Conservation (phyloP, 805 yeast genomes). For the Candida quercuum region DNA sequence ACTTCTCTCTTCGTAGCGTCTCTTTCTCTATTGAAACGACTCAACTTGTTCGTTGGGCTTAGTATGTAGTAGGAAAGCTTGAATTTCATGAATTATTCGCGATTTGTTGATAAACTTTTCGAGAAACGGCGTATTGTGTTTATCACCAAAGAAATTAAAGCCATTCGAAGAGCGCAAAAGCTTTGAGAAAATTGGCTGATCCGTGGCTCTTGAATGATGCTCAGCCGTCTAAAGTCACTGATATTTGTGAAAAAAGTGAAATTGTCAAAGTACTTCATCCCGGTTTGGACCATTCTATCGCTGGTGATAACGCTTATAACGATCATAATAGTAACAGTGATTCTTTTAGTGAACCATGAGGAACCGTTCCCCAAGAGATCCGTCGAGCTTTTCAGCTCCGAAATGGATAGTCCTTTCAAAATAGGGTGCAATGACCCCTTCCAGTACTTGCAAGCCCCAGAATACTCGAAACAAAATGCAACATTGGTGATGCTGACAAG, state of each 20-base stretch:
- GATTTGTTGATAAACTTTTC: too few species aligned
- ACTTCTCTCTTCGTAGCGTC: too few species aligned
- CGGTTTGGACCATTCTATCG: background rate
- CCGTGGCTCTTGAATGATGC: background rate
- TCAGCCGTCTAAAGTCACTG: background rate
- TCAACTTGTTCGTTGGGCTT: too few species aligned
- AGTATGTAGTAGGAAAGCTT: too few species aligned
- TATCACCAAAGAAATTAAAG: too few species aligned
- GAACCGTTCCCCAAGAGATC: background rate
- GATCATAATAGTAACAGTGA: background rate
- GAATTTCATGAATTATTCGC: too few species aligned
- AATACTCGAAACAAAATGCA: conserved; percentile 47
- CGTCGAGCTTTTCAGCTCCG: conserved; percentile 10
- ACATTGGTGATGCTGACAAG: conserved; percentile 81
- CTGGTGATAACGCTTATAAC: background rate
- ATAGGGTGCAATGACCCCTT: conserved; percentile 45
- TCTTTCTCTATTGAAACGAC: too few species aligned
- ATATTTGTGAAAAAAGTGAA: background rate
- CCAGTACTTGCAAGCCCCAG: background rate
- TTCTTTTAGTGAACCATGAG: background rate
- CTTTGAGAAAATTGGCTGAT: too few species aligned
- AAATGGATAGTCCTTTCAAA: conserved; percentile 41
- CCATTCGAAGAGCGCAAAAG: too few species aligned
- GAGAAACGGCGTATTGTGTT: too few species aligned
- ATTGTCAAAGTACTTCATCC: conserved; percentile 1